phyloP scores from a whole-genome alignment of 495 filamentous ascomycete species.

The Amphirosellinia nigrospora region DNA sequence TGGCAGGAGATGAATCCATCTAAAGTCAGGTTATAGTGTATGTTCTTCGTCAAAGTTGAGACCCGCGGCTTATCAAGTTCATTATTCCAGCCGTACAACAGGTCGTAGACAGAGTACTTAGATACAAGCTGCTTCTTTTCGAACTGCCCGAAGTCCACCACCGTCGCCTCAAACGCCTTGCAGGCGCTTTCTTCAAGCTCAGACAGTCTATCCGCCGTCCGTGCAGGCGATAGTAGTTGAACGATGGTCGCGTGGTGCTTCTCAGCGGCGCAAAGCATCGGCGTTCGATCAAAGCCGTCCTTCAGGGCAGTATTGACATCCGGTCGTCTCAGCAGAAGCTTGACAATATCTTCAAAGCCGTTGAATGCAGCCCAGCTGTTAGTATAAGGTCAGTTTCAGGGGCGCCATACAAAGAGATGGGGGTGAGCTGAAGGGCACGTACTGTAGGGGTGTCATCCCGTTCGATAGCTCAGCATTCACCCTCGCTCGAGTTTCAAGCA shows the following conservation, averaged over 20 bases:
- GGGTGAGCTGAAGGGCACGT: neutral
- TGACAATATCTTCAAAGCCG: slow-evolving; percentile 63
- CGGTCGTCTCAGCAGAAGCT: slow-evolving; percentile 54
- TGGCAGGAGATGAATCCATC: slow-evolving; percentile 73
- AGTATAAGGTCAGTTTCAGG: neutral
- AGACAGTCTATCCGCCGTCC: slow-evolving; percentile 57
- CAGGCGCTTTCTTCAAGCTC: slow-evolving; percentile 62
- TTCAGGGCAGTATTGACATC: slow-evolving; percentile 55
- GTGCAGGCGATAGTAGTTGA: slow-evolving; percentile 60
- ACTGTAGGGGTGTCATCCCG: slow-evolving; percentile 67
- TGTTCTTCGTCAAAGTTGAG: slow-evolving; percentile 59
- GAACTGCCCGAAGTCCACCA: slow-evolving; percentile 73
- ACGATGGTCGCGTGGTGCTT: slow-evolving; percentile 64
- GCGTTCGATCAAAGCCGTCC: slow-evolving; percentile 68
- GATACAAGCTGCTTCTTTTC: slow-evolving; percentile 66
- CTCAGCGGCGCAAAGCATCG: slow-evolving; percentile 65
- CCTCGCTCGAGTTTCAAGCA: slow-evolving; percentile 59
- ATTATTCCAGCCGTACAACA: slow-evolving; percentile 66
- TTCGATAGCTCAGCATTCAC: slow-evolving; percentile 60
- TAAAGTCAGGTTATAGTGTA: slow-evolving; percentile 60
- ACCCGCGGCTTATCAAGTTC: slow-evolving; percentile 62
- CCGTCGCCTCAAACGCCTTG: slow-evolving; percentile 67
- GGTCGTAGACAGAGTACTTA: slow-evolving; percentile 62
- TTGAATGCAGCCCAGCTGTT: slow-evolving; percentile 60
- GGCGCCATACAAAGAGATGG: slow-evolving; percentile 21